Percentiles rank a stretch among this genome's conserved stretches.
Conservation (phyloP, 2,329 filamentous ascomycete genomes). For the Fusarium anthophilum region DNA sequence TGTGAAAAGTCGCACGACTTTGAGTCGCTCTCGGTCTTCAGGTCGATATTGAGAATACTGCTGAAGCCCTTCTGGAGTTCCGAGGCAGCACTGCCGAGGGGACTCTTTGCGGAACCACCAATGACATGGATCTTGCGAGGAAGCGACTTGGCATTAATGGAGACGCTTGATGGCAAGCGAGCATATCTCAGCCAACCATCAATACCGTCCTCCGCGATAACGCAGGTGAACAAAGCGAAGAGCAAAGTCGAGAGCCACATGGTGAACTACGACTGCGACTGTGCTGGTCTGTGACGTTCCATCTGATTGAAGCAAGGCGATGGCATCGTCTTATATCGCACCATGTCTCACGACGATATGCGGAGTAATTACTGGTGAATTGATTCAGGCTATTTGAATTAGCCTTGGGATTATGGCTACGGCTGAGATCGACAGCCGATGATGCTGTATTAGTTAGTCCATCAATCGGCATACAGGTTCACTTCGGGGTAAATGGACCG, state of each 20-base stretch:
- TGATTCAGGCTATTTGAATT: slow-evolving; percentile 29
- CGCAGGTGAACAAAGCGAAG: slow-evolving; percentile 47
- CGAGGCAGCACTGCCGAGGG: slow-evolving; percentile 66
- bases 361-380: slow-evolving; percentile 4
- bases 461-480: slow-evolving; percentile 16
- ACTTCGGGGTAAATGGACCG: slow-evolving; percentile 15
- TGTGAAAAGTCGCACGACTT: slow-evolving; percentile 12
- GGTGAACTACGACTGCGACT: neutral
- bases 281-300: neutral
- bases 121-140: slow-evolving; percentile 62
- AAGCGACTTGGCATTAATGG: slow-evolving; percentile 49
- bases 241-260: slow-evolving; percentile 26
- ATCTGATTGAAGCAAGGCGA: neutral
- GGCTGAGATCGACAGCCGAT: slow-evolving; percentile 9
- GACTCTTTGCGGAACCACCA: slow-evolving; percentile 63
- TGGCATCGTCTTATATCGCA: slow-evolving; percentile 8
- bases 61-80: slow-evolving; percentile 67
- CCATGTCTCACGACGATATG: slow-evolving; percentile 1
- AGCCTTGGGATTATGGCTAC: neutral
- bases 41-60: slow-evolving; percentile 63
- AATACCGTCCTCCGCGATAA: slow-evolving; percentile 67
- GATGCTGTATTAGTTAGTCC: slow-evolving; percentile 8
- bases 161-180: slow-evolving; percentile 49
- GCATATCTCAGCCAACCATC: slow-evolving; percentile 73
- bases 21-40: slow-evolving; percentile 46